phyloP scores from a whole-genome alignment of 441 rosid species.

The Croton laevigatus region DNA sequence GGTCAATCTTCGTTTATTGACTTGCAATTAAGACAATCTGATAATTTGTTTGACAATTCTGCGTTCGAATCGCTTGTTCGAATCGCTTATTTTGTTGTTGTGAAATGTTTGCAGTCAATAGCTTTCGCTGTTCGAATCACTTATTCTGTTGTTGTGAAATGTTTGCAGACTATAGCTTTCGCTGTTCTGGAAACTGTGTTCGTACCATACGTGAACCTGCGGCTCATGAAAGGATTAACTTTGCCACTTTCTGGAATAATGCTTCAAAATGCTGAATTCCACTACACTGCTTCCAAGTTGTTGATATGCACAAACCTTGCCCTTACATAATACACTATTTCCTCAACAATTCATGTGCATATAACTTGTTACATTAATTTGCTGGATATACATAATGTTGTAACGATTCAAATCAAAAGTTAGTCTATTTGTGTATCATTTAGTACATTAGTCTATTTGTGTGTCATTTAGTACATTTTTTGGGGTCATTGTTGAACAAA shows the following conservation, averaged over 20 bases:
- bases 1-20: too few species aligned
- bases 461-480: background rate
- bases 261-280: slow-evolving; percentile 47
- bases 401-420: background rate
- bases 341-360: slow-evolving; percentile 9
- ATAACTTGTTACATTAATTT: background rate
- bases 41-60: too few species aligned
- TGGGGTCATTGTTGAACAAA: background rate
- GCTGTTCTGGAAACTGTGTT: slow-evolving; percentile 49
- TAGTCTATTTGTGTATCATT: background rate
- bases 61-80: too few species aligned
- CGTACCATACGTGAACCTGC: slow-evolving; percentile 58
- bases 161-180: slow-evolving; percentile 45
- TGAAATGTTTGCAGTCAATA: slow-evolving; percentile 38
- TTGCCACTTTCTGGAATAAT: slow-evolving; percentile 55
- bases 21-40: too few species aligned
- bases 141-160: background rate
- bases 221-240: slow-evolving; percentile 56
- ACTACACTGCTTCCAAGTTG: slow-evolving; percentile 36
- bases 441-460: background rate
- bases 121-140: slow-evolving; percentile 23
- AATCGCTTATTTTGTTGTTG: background rate
- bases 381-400: background rate
- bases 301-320: slow-evolving; percentile 49
- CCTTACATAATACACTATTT: slow-evolving; percentile 15